phyloP scores from a whole-genome alignment of 306 rosid species.

The Sophora flavescens region DNA sequence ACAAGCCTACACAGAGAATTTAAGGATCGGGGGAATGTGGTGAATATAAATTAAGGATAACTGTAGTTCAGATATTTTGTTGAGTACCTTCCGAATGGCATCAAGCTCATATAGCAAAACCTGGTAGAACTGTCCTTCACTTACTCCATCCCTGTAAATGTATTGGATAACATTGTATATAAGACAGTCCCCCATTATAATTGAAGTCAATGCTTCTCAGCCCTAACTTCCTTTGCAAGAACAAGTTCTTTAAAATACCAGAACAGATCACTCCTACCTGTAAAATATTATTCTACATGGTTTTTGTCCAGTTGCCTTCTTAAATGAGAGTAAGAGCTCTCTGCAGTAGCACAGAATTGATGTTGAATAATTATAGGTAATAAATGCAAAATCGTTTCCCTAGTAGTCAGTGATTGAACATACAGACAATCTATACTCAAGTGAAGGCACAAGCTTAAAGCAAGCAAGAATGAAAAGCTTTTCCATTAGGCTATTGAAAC shows the following conservation, averaged over 20 bases:
- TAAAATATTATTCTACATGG: conserved; percentile 61
- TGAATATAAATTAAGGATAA: conserved; percentile 1
- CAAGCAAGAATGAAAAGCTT: conserved; percentile 3
- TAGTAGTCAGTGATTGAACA: neutral
- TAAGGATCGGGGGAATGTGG: neutral
- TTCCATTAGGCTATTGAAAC: neutral
- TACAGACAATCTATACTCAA: neutral
- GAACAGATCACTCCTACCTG: conserved; percentile 44
- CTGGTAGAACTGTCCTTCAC: conserved; percentile 86
- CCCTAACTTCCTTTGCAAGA: conserved; percentile 19
- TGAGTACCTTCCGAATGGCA: conserved; percentile 72
- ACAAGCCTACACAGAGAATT: conserved; percentile 65
- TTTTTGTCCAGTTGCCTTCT: conserved; percentile 66
- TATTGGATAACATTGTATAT: neutral
- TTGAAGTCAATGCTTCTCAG: neutral
- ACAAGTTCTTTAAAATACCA: neutral
- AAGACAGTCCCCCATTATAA: neutral
- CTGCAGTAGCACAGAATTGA: conserved; percentile 46
- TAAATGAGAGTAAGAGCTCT: conserved; percentile 65
- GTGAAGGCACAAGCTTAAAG: conserved; percentile 6
- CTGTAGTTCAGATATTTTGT: neutral
- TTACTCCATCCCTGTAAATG: conserved; percentile 69
- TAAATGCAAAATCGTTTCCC: neutral
- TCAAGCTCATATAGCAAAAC: conserved; percentile 78
- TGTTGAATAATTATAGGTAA: conserved; percentile 18